These are phyloP conservation scores for Kwoniella bestiolae DNA, from an alignment of 768 basidiomycete species.

Conservation along the genomic window DNA sequence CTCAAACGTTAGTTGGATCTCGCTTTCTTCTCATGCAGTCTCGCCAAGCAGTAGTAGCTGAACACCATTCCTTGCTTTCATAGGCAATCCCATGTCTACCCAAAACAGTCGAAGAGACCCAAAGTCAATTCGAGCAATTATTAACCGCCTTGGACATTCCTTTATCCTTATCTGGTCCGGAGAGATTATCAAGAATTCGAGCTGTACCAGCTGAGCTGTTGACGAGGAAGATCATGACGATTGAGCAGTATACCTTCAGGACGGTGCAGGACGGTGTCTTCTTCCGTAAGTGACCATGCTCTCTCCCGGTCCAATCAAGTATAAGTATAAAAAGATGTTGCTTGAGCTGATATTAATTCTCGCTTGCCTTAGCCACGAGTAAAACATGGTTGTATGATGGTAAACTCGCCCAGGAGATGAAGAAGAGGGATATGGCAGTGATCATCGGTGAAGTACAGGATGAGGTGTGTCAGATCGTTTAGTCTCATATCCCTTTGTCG, in stretches of 20 bases:
- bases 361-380: slow-evolving; percentile 1
- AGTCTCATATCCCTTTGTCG: not conserved
- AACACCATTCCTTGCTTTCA: slow-evolving; percentile 4
- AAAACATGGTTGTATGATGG: slow-evolving; percentile 19
- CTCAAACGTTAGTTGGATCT: slow-evolving; percentile 6
- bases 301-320: not conserved
- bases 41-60: too few species aligned
- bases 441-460: slow-evolving; percentile 26
- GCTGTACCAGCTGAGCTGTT: slow-evolving; percentile 18
- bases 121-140: slow-evolving; percentile 23
- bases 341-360: not conserved
- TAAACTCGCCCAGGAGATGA: slow-evolving; percentile 23
- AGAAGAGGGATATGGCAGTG: slow-evolving; percentile 25
- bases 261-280: slow-evolving; percentile 27
- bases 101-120: slow-evolving; percentile 26
- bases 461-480: slow-evolving; percentile 11
- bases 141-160: slow-evolving; percentile 18
- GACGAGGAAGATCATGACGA: slow-evolving; percentile 26
- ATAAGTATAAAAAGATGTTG: not conserved
- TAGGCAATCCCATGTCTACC: slow-evolving; percentile 28
- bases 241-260: slow-evolving; percentile 26
- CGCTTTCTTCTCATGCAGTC: not conserved
- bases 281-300: slow-evolving; percentile 18
- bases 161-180: slow-evolving; percentile 7
- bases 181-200: slow-evolving; percentile 19